These are phyloP conservation scores for Ambrosia trifida DNA, from an alignment of 129 eudicot species.

Conservation along the genomic window DNA sequence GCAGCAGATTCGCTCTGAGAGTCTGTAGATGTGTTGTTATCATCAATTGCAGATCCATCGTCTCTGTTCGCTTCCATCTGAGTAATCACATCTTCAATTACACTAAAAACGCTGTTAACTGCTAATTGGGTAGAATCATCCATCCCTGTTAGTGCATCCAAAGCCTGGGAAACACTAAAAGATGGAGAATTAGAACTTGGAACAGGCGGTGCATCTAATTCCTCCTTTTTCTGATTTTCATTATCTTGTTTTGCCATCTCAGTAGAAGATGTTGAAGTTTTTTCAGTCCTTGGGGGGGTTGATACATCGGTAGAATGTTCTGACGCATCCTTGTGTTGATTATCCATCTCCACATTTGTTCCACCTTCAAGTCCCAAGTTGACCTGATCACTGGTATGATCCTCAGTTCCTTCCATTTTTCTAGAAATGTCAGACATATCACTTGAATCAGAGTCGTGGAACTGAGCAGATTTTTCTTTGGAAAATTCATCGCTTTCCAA, in stretches of 20 bases:
- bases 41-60: constrained; percentile 33
- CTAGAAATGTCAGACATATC: constrained; percentile 24
- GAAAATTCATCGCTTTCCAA: constrained; percentile 24
- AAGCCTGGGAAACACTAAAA: constrained; percentile 74
- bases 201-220: constrained; percentile 39
- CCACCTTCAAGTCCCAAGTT: constrained; percentile 29
- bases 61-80: constrained; percentile 63
- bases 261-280: constrained; percentile 35
- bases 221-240: constrained; percentile 52
- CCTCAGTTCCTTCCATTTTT: constrained; percentile 35
- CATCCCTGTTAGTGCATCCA: constrained; percentile 77
- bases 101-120: constrained; percentile 85
- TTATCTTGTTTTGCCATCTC: constrained; percentile 47
- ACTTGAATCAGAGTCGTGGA: constrained; percentile 33
- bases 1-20: constrained; percentile 28
- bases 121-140: constrained; percentile 99
- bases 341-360: constrained; percentile 26
- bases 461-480: constrained; percentile 29
- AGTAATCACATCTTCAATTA: constrained; percentile 86
- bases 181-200: constrained; percentile 38
- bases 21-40: constrained; percentile 19
- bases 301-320: constrained; percentile 19
- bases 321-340: constrained; percentile 36
- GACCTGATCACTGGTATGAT: constrained; percentile 32
- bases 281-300: constrained; percentile 39